These are phyloP conservation scores for Polyplosphaeria fusca DNA, from an alignment of 495 filamentous ascomycete species.

Conservation along the genomic window DNA sequence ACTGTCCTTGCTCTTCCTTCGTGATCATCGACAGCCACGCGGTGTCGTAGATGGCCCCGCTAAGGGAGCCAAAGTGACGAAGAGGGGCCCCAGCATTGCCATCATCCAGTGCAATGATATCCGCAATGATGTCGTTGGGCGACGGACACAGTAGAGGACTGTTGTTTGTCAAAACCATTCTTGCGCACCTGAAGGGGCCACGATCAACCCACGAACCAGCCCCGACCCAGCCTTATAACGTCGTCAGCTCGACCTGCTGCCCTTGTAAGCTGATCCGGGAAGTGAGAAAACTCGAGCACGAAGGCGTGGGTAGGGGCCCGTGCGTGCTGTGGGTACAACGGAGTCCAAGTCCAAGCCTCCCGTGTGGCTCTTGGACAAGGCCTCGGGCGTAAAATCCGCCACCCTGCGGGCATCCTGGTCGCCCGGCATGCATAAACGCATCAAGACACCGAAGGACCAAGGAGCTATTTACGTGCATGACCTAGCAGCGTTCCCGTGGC, in stretches of 20 bases:
- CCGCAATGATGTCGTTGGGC: background rate
- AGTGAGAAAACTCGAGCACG: background rate
- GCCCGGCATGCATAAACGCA: background rate
- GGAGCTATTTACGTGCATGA: background rate
- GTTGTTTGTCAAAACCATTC: background rate
- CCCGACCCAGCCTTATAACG: background rate
- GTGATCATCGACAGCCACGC: constrained; percentile 50
- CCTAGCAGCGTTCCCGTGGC: background rate
- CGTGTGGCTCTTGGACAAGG: background rate
- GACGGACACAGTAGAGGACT: background rate
- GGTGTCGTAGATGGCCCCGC: constrained; percentile 44
- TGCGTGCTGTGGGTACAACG: background rate
- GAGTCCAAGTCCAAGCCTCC: no score
- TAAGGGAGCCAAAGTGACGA: constrained; percentile 1
- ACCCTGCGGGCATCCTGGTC: background rate
- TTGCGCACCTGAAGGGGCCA: background rate
- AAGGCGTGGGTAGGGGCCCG: background rate
- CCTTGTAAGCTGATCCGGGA: background rate
- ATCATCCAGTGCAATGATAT: background rate
- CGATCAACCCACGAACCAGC: background rate
- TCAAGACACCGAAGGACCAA: background rate
- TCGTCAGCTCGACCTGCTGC: background rate
- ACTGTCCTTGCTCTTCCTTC: constrained; percentile 13
- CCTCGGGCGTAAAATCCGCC: no score
- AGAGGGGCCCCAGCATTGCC: background rate